These are phyloP conservation scores for Gymnopilus dilepis DNA, from an alignment of 768 basidiomycete genomes.

Conservation along the genomic window DNA sequence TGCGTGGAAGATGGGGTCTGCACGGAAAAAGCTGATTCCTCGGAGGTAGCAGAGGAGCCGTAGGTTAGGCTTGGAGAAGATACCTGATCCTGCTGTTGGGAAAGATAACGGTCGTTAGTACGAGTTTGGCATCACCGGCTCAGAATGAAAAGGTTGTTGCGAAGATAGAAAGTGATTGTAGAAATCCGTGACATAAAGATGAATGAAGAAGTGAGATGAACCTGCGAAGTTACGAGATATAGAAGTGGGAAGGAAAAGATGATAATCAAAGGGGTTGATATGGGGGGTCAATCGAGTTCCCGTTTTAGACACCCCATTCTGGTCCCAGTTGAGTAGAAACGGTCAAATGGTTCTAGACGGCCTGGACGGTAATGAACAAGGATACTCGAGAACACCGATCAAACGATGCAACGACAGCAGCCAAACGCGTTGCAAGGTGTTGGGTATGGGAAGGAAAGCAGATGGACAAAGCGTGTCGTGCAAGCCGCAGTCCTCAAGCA, in stretches of 20 bases:
- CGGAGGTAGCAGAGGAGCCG: constrained; percentile 39
- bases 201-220: neutral
- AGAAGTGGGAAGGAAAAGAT: neutral
- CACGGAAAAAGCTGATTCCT: constrained; percentile 34
- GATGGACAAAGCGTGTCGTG: neutral
- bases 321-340: neutral
- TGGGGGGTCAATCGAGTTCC: neutral
- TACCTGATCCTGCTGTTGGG: constrained; percentile 24
- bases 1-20: constrained; percentile 20
- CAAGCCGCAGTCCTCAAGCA: neutral
- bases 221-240: neutral
- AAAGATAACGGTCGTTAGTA: constrained; percentile 7
- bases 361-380: neutral
- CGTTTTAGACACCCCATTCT: neutral
- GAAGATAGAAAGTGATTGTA: neutral
- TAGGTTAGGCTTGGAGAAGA: constrained; percentile 39
- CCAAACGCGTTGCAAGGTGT: neutral
- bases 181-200: neutral
- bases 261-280: neutral
- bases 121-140: constrained; percentile 8
- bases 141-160: neutral
- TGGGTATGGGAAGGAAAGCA: neutral
- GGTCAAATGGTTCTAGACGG: neutral
- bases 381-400: neutral
- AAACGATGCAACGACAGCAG: neutral